Evolutionary conservation across 108 stramenopile genomes (phyloP).

Genomic region (Nitzschia palea): DNA sequence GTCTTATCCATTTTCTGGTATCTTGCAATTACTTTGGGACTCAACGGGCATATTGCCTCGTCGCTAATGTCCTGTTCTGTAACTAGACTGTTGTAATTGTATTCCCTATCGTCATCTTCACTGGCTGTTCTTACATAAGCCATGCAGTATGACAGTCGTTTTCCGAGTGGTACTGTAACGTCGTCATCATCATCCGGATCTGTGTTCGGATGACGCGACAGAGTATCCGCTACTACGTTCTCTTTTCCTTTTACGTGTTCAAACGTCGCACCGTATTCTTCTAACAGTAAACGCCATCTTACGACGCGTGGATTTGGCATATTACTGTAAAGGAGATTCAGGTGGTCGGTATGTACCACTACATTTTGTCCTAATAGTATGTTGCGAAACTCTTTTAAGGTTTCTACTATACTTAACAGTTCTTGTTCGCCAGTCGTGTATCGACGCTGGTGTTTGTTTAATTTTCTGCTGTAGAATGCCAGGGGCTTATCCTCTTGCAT

Average conservation of each 20-base stretch:
- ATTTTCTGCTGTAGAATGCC: slow-evolving; percentile 35
- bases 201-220: slow-evolving; percentile 7
- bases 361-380: slow-evolving; percentile 26
- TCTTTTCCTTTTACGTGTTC: slow-evolving; percentile 8
- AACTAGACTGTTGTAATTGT: no score
- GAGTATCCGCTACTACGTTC: slow-evolving; percentile 22
- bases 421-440: slow-evolving; percentile 44
- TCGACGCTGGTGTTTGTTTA: slow-evolving; percentile 34
- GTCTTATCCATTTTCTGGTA: neutral
- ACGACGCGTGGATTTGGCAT: slow-evolving; percentile 34
- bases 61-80: no score
- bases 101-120: no score
- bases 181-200: neutral
- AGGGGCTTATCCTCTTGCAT: slow-evolving; percentile 38
- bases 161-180: no score
- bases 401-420: slow-evolving; percentile 36
- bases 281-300: slow-evolving; percentile 44
- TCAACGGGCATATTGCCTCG: neutral
- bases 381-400: slow-evolving; percentile 38
- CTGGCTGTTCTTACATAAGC: no score
- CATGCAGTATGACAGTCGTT: no score
- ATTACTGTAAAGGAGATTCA: slow-evolving; percentile 25
- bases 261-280: slow-evolving; percentile 36
- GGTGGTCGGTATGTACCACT: slow-evolving; percentile 40
- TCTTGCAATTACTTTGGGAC: neutral